Percentiles rank a stretch among this genome's conserved stretches.
phyloP scores from a whole-genome alignment of 2,329 filamentous ascomycete species.

The Lecanosticta acicola region DNA sequence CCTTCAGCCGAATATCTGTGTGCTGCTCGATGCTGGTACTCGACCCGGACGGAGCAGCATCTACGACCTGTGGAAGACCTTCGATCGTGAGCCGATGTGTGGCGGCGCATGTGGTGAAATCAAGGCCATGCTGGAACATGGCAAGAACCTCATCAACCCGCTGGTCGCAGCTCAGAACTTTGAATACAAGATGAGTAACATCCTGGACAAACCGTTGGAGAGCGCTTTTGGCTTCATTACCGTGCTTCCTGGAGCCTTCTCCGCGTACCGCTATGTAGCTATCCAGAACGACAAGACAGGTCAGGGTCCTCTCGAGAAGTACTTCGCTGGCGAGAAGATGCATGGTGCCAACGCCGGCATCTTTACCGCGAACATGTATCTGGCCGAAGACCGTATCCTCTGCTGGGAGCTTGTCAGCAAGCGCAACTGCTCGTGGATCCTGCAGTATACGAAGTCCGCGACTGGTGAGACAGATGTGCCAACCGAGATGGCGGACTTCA shows the following conservation, averaged over 20 bases:
- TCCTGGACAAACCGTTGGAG: slow-evolving; percentile 94
- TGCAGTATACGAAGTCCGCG: slow-evolving; percentile 97
- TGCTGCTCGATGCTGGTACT: slow-evolving; percentile 91
- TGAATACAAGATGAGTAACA: slow-evolving; percentile 99
- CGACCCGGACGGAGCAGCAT: slow-evolving; percentile 91
- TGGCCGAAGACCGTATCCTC: slow-evolving; percentile 96
- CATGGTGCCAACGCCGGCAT: slow-evolving; percentile 89
- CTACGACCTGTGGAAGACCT: slow-evolving; percentile 97
- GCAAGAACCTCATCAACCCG: slow-evolving; percentile 86
- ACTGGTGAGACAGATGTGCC: slow-evolving; percentile 97
- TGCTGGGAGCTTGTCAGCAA: slow-evolving; percentile 98
- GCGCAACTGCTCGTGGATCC: slow-evolving; percentile 92
- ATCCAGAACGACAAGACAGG: slow-evolving; percentile 96
- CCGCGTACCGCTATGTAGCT: slow-evolving; percentile 92
- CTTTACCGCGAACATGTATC: slow-evolving; percentile 98
- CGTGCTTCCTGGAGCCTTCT: slow-evolving; percentile 93
- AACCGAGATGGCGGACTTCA: slow-evolving; percentile 87
- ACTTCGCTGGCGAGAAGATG: slow-evolving; percentile 94
- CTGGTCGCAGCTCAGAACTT: slow-evolving; percentile 96
- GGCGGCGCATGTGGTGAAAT: slow-evolving; percentile 97
- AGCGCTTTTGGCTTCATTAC: slow-evolving; percentile 97
- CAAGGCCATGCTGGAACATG: slow-evolving; percentile 89
- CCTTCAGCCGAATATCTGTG: slow-evolving; percentile 91
- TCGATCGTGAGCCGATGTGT: slow-evolving; percentile 95
- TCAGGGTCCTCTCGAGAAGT: slow-evolving; percentile 87